A percentile compares a stretch with the other conserved stretches of the same genome.
Conservation (phyloP, 1,284 basidiomycete species). For the Cryptococcus hybrid region DNA sequence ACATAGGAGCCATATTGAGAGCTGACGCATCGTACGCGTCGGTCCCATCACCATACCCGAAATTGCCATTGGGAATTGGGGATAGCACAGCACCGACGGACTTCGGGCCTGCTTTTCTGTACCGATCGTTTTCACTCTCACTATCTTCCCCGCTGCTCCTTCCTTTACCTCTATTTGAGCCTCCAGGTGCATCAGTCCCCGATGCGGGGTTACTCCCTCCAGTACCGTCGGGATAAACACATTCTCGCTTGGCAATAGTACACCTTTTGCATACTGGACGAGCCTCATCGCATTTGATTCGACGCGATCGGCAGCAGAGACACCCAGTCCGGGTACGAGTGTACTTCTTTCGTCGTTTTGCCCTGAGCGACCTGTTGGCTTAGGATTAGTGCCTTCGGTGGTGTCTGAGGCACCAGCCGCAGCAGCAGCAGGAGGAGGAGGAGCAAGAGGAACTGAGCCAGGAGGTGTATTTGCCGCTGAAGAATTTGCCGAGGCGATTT, state of each 20-base stretch:
- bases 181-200: not conserved
- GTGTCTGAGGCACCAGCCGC: not conserved
- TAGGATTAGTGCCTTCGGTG: not conserved
- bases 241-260: conserved; percentile 42
- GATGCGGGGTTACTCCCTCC: conserved; percentile 4
- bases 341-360: conserved; percentile 42
- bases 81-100: too few relatives aligned
- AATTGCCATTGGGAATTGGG: not conserved
- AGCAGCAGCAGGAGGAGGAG: not conserved
- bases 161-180: not conserved
- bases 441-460: not conserved
- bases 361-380: conserved; percentile 11
- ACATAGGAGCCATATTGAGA: not conserved
- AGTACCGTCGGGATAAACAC: conserved; percentile 30
- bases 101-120: not conserved
- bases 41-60: not conserved
- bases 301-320: conserved; percentile 39
- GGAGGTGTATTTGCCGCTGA: not conserved
- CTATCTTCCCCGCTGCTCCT: conserved; percentile 10
- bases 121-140: conserved; percentile 13
- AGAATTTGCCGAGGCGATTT: not conserved
- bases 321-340: conserved; percentile 45
- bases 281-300: conserved; percentile 48
- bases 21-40: not conserved
- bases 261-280: conserved; percentile 43